Base-by-base conservation (phyloP, 805 yeast genomes). In the Lipomyces yamadae region DNA sequence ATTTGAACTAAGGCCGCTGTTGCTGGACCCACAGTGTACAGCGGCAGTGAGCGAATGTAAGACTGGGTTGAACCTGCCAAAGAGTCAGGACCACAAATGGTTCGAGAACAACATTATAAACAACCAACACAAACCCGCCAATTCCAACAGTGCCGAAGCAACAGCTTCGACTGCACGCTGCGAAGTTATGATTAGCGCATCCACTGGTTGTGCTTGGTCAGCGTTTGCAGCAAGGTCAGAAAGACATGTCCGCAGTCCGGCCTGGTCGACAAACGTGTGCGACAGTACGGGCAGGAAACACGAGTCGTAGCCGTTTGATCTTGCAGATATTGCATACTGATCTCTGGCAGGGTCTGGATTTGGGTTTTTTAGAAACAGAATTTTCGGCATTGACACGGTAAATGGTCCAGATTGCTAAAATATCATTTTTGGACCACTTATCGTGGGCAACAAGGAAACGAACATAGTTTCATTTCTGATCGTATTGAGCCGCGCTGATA, bases 1-100 rank as follows among this genome's bases (percentile, higher is more conserved):
- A 80, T 79, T 2, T 75, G 67, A 11, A 94, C 76, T 18, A 89
- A 85, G 15, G 80, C 79, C 24, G 83, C 84, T 0, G 98, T 94
- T 0, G 97, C 92, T 0, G 97, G 97, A 0, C 98, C 98, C 4
- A 94, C 97, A 0, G 97, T 91, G 74, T 87, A 94, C 0, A 89
- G 88, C 0, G 87, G 84, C 66, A 72, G 68, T 2, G 53, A 10
- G 39, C 13, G 60, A 0, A 62, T 45, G 37, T 11, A 35, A 4
- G 30, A 13, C 13, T 5, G 1, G 4, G 55, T 39, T 42, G 52
- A 56, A 30, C 18, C 24, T 61, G 48, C 52, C 35, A 10, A 11
- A 5, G 6, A 24, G 37, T 48, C 30, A 42, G 24, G 24, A 24
- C 24, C 29, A 11, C 37, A 35, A 35, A 39, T 5, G 18, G n/a